Base-by-base conservation (phyloP, 768 basidiomycete species). In the Mycena floridula region DNA sequence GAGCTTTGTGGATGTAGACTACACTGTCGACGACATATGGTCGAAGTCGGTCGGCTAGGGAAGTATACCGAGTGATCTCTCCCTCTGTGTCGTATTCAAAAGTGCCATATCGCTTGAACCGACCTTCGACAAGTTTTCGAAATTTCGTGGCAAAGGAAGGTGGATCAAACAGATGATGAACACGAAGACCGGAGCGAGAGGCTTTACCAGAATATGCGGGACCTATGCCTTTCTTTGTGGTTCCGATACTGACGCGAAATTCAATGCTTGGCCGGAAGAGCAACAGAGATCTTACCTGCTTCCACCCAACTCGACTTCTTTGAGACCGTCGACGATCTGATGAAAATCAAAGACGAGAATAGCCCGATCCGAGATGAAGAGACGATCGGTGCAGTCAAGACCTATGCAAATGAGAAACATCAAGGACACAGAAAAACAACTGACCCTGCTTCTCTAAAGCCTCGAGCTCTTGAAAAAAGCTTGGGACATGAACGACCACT, bases 311-410 rank as follows among this genome's bases (percentile, higher is more conserved):
- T 98, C 96, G 28, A 92, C 90, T 63, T 99, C 96, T 63, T 98
- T 99, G 57, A 99, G 69, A 5, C 96, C 96, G 59, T 99, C 96
- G 23, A 98, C 96, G 58, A 98, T 97, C 70, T 99, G 96, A 66
- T 99, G 96, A 64, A 99, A 98, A 61, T 98, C 96, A 58, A 99
- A 93, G 25, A 99, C 96, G 49, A 99, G 82, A 51, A 95, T 91
- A 3, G 96, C 91, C 50, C 96, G 85, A 67, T 98, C 93, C 21
- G 95, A 98, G 54, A 99, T 74, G 61, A 96, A 87, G 16, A 99
- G 66, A 25, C 96, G 83, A 46, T 77, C 76, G 9, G 79, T 77
- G 65, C 90, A 95, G 57, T 86, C 75, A 32, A 99, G 79, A 16
- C 95, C 94, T 96, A 43, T 16, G 27, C n/a, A 13, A 22, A 23